Conservation (phyloP, 2,329 filamentous ascomycete species). For the Xylariaceae sp. region DNA sequence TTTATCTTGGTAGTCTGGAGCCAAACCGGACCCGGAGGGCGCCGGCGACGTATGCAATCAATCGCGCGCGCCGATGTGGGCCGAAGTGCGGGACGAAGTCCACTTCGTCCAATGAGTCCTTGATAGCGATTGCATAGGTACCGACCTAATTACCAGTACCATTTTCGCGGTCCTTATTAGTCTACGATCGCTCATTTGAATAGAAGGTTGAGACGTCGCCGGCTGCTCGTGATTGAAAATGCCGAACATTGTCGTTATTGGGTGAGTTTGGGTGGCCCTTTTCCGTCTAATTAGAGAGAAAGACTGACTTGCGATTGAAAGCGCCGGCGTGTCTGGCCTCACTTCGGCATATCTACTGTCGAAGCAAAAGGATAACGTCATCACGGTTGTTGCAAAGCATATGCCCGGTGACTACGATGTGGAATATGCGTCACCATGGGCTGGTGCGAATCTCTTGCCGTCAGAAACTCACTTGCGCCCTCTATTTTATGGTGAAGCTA, state of each 20-base stretch:
- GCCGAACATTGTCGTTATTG: conserved; percentile 37
- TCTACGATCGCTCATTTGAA: not conserved
- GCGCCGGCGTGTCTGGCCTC: conserved; percentile 39
- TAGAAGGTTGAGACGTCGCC: not conserved
- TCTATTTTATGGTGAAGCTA: conserved; percentile 1
- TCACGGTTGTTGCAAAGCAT: conserved; percentile 81
- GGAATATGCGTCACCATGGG: conserved; percentile 70
- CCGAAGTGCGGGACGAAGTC: not conserved
- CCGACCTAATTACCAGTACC: not conserved
- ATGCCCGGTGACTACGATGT: conserved; percentile 93
- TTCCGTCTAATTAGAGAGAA: conserved; percentile 1
- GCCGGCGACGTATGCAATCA: too few species aligned
- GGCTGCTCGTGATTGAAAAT: conserved; percentile 15
- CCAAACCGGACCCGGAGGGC: not conserved
- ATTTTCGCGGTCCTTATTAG: not conserved
- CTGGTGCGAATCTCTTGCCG: conserved; percentile 39
- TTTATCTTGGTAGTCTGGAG: not conserved
- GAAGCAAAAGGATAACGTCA: conserved; percentile 33
- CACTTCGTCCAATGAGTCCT: not conserved
- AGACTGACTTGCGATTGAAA: conserved; percentile 9
- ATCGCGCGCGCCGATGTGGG: not conserved
- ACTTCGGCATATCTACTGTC: conserved; percentile 40
- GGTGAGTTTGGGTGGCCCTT: conserved; percentile 21
- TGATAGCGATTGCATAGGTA: not conserved
- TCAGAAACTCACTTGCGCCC: conserved; percentile 22